Conservation (phyloP, 2,329 filamentous ascomycete genomes). For the Davidsoniella eucalypti region DNA sequence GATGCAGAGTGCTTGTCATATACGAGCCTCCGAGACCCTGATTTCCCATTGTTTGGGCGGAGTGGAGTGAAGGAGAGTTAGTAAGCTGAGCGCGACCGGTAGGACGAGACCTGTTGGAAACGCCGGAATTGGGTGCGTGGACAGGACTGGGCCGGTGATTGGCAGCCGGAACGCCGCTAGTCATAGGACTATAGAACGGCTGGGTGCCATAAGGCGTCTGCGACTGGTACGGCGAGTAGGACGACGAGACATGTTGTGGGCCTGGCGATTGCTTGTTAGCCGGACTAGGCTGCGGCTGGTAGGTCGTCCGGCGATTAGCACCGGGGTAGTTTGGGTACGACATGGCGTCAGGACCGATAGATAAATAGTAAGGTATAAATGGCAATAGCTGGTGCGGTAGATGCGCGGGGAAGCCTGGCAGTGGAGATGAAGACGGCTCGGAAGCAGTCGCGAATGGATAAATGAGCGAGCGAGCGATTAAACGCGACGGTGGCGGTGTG, state of each 20-base stretch:
- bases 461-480: constrained; percentile 2
- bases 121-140: constrained; percentile 30
- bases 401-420: no score
- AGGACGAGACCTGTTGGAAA: constrained; percentile 24
- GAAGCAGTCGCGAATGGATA: no score
- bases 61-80: constrained; percentile 20
- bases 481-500: constrained; percentile 6
- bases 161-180: constrained; percentile 32
- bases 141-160: constrained; percentile 27
- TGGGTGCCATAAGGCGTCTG: constrained; percentile 36
- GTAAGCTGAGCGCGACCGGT: constrained; percentile 24
- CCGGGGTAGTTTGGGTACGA: background rate
- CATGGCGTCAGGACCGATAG: no score
- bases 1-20: constrained; percentile 18
- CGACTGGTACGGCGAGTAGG: constrained; percentile 36
- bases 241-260: constrained; percentile 37
- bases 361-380: no score
- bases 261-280: constrained; percentile 39
- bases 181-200: constrained; percentile 35
- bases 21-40: constrained; percentile 15
- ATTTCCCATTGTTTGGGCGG: constrained; percentile 14
- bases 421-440: no score
- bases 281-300: constrained; percentile 27
- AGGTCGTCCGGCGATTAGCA: background rate
- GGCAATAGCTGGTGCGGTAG: no score